Evolutionary conservation across 2,329 filamentous ascomycete genomes (phyloP), one percentile per base, ranked within the genome.

Genomic region (Emmonsiellopsis sp.): DNA sequence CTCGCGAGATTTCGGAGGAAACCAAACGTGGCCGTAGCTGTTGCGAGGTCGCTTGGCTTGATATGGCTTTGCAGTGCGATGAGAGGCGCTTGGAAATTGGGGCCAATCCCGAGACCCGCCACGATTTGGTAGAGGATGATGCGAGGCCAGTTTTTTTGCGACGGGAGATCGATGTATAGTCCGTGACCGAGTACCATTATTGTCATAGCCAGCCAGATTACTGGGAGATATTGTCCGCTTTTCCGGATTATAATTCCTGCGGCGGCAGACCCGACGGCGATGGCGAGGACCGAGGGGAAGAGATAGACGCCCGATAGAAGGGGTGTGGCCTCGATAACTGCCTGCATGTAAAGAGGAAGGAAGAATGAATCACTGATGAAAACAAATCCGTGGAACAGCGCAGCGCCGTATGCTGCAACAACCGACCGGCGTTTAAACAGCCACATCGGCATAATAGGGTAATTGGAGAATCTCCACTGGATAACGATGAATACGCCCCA

Each of bases 301-400:
- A 89, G 68, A 63, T 88, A 89, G 46, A 90, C 81, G 48, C 88
- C 88, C 1, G 83, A 87, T 31, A 85, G 72, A 38, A 91, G 78
- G 0, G 88, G 84, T 0, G 78, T 77, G 1, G 81, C 81, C 49
- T 85, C 79, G 46, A 88, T 75, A 49, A 87, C 82, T 48, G 84
- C 79, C 69, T 93, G 88, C 70, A 89, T 91, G 74, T 94, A 95
- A 2, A 95, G 77, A 0, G 89, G 88, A 5, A 93, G 76, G 72
- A 87, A 93, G 75, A 91, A 93, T 57, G 80, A 83, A 34, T 80
- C 82, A 0, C 84, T 81, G 63, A 91, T 89, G 73, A 91, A 91
- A 58, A 86, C 83, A 60, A 85, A 80, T 45, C 85, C 85, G 67
- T 94, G 88, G 57, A 81, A 78, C 70, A 89, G 88, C 59, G 83